Percentiles rank a stretch among this genome's conserved stretches.
Evolutionary conservation across 176 grass and related monocot species (phyloP).

Genomic region (Echinochloa phyllopogon): DNA sequence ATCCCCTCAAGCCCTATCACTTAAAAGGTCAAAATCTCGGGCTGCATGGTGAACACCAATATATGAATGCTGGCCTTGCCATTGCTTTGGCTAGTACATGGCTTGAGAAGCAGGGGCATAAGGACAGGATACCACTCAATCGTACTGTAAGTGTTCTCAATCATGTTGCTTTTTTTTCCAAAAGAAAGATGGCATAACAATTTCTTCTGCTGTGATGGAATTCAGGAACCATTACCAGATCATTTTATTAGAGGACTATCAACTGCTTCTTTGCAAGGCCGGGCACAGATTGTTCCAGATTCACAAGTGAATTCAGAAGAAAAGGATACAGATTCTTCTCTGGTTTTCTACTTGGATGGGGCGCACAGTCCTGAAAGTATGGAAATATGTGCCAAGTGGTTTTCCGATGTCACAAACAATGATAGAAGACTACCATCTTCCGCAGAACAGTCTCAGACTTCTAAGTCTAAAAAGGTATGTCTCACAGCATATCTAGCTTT

Average conservation of each 20-base stretch:
- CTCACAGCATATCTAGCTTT: slow-evolving; percentile 25
- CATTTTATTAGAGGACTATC: slow-evolving; percentile 68
- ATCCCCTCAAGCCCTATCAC: slow-evolving; percentile 66
- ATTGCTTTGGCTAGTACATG: slow-evolving; percentile 80
- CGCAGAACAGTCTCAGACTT: slow-evolving; percentile 30
- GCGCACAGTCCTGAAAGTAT: slow-evolving; percentile 92
- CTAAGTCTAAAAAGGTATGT: slow-evolving; percentile 60
- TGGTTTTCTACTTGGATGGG: slow-evolving; percentile 84
- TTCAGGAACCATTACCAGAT: slow-evolving; percentile 65
- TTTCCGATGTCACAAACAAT: slow-evolving; percentile 63
- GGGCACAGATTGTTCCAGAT: slow-evolving; percentile 74
- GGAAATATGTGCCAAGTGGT: slow-evolving; percentile 94
- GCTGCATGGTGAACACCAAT: slow-evolving; percentile 83
- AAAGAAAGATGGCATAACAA: slow-evolving; percentile 12
- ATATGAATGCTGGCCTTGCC: slow-evolving; percentile 89
- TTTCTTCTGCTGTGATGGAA: slow-evolving; percentile 36
- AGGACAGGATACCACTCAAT: slow-evolving; percentile 47
- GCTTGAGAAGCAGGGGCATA: slow-evolving; percentile 71
- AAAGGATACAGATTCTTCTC: slow-evolving; percentile 37
- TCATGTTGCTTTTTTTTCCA: slow-evolving; percentile 23
- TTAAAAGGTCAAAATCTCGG: slow-evolving; percentile 81
- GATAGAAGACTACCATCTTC: slow-evolving; percentile 44
- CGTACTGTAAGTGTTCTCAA: slow-evolving; percentile 57
- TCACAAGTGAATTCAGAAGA: slow-evolving; percentile 51
- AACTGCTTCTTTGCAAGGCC: slow-evolving; percentile 74